A percentile compares a stretch with the other conserved stretches of the same genome.
Conservation (phyloP, 1,139 yeast species). For the Taiozyma sp. region DNA sequence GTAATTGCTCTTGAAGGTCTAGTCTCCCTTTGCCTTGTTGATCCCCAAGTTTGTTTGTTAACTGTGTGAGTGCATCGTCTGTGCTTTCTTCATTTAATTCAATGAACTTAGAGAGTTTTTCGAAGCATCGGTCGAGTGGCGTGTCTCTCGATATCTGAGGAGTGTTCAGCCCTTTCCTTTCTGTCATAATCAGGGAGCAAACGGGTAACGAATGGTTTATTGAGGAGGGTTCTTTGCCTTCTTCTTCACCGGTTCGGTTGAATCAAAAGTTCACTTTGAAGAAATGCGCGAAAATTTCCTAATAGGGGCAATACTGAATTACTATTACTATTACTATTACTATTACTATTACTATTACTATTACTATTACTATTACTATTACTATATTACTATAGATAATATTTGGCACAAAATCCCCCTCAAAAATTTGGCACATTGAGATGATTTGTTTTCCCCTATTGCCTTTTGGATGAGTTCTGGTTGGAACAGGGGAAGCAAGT, state of each 20-base stretch:
- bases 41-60: conserved; percentile 12
- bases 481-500: no score
- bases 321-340: background rate
- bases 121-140: conserved; percentile 33
- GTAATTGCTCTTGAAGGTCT: background rate
- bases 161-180: conserved; percentile 18
- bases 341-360: no score
- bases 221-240: background rate
- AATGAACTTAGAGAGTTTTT: conserved; percentile 24
- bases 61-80: conserved; percentile 20
- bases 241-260: background rate
- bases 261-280: background rate
- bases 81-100: conserved; percentile 17
- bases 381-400: no score
- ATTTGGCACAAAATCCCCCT: no score
- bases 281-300: background rate
- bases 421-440: no score
- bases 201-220: background rate
- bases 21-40: conserved; percentile 2
- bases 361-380: no score
- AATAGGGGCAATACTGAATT: background rate
- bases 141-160: conserved; percentile 31
- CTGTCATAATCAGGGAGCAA: background rate
- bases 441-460: no score
- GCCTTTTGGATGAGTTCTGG: no score